Evolutionary conservation across 2,329 filamentous ascomycete species (phyloP).

Genomic region (Thelonectria blattea): DNA sequence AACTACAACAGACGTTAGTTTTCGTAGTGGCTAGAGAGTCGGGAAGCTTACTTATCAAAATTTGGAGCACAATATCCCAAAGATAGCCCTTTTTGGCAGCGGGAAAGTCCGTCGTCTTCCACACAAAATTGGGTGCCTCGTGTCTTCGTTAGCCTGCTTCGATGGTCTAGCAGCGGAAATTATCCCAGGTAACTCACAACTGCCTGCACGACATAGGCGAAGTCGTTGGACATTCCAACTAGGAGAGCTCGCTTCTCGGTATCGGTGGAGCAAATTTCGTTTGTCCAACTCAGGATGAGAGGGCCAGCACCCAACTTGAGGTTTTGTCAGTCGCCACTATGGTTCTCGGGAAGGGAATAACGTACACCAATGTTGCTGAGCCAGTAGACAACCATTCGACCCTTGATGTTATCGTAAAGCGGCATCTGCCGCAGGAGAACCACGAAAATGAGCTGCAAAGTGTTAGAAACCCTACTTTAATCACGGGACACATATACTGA

Average conservation of each 20-base stretch:
- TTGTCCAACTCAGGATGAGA: slow-evolving; percentile 34
- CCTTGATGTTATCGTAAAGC: slow-evolving; percentile 20
- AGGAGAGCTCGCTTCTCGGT: slow-evolving; percentile 31
- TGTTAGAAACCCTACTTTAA: not conserved
- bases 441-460: slow-evolving; percentile 23
- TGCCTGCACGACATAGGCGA: slow-evolving; percentile 29
- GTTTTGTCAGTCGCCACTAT: not conserved
- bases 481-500: not conserved
- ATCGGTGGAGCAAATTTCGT: slow-evolving; percentile 30
- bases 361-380: slow-evolving; percentile 32
- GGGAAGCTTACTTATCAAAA: slow-evolving; percentile 11
- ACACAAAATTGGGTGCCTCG: slow-evolving; percentile 27
- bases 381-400: slow-evolving; percentile 29
- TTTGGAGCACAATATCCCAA: slow-evolving; percentile 21
- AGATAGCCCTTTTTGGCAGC: slow-evolving; percentile 23
- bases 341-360: not conserved
- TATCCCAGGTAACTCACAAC: slow-evolving; percentile 13
- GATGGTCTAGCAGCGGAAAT: rapidly evolving
- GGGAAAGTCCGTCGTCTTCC: slow-evolving; percentile 29
- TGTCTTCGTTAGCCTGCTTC: not conserved
- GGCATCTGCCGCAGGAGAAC: slow-evolving; percentile 24
- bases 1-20: not conserved
- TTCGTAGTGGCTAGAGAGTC: not conserved
- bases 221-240: slow-evolving; percentile 22
- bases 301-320: slow-evolving; percentile 27